Conservation (phyloP, 2,329 filamentous ascomycete species). For the Dactylellina cionopaga region DNA sequence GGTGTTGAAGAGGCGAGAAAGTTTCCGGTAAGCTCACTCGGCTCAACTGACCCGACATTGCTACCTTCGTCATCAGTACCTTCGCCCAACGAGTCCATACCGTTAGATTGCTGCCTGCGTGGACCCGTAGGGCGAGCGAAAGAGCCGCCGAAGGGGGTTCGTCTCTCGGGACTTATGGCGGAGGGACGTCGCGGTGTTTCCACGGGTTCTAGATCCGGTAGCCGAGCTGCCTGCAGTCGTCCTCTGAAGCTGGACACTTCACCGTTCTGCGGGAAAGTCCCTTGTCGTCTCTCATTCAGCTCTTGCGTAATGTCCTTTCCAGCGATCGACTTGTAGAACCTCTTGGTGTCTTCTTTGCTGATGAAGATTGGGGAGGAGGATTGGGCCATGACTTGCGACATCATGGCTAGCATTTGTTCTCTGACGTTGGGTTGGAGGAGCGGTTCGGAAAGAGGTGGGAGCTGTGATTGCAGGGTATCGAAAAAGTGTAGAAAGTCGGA, state of each 20-base stretch:
- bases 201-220: conserved; percentile 21
- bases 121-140: conserved; percentile 39
- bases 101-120: conserved; percentile 38
- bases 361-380: conserved; percentile 37
- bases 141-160: conserved; percentile 34
- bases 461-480: conserved; percentile 39
- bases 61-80: conserved; percentile 36
- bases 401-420: conserved; percentile 43
- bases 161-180: conserved; percentile 35
- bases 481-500: conserved; percentile 49
- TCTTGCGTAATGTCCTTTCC: conserved; percentile 50
- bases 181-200: conserved; percentile 35
- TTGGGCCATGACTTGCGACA: conserved; percentile 38
- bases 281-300: conserved; percentile 41
- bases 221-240: conserved; percentile 29
- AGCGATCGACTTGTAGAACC: conserved; percentile 41
- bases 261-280: conserved; percentile 39
- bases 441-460: conserved; percentile 47
- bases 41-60: conserved; percentile 33
- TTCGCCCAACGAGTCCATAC: conserved; percentile 18
- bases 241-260: conserved; percentile 48
- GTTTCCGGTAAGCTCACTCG: conserved; percentile 49
- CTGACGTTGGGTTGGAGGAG: conserved; percentile 39
- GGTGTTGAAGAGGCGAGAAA: conserved; percentile 48
- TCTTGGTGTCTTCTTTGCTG: conserved; percentile 48